Conservation (phyloP, 1,139 yeast species). For the Geotrichum klebahnii region DNA sequence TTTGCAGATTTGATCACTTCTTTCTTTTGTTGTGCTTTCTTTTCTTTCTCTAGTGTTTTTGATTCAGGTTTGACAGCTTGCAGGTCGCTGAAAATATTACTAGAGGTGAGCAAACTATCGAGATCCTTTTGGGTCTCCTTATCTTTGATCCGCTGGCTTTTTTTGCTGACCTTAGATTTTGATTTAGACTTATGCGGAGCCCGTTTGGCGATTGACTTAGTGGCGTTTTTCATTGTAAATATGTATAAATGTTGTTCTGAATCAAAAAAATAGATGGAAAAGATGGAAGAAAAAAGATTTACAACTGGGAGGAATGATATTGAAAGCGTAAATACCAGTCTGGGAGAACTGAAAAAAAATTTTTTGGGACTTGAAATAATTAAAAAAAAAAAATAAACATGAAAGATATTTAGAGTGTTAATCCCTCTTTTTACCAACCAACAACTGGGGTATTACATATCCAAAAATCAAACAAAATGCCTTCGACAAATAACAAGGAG, state of each 20-base stretch:
- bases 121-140: conserved; percentile 26
- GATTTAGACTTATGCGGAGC: conserved; percentile 18
- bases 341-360: neutral
- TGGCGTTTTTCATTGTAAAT: conserved; percentile 13
- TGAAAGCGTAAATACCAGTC: conserved; percentile 11
- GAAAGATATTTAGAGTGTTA: neutral
- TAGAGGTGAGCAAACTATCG: conserved; percentile 30
- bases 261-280: neutral
- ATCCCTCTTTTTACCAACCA: neutral
- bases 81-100: conserved; percentile 45
- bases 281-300: conserved; percentile 12
- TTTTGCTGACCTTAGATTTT: conserved; percentile 22
- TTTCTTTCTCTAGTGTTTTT: conserved; percentile 40
- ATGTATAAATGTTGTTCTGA: conserved; percentile 2
- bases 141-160: conserved; percentile 28
- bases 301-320: conserved; percentile 19
- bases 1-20: conserved; percentile 46
- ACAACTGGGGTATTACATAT: too few relatives aligned
- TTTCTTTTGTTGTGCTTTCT: conserved; percentile 25
- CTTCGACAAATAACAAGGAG: conserved; percentile 86
- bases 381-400: too few relatives aligned
- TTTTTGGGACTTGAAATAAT: neutral
- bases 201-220: conserved; percentile 15
- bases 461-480: conserved; percentile 50
- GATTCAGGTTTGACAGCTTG: conserved; percentile 28